Evolutionary conservation across 2,329 filamentous ascomycete species (phyloP).

Genomic region (Atkinsonella texensis): DNA sequence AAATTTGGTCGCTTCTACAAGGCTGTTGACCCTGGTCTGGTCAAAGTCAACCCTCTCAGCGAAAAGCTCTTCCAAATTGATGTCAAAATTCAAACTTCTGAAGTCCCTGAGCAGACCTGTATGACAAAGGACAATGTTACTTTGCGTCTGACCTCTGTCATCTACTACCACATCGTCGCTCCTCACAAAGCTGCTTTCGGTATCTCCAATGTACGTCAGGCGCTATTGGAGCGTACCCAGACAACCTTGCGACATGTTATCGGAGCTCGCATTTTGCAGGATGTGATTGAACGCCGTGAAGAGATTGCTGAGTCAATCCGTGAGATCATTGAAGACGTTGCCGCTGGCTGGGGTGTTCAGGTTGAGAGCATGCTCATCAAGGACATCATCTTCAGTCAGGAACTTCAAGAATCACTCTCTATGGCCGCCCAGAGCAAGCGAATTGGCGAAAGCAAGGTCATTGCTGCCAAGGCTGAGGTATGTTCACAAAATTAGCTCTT

Average conservation of each 20-base stretch:
- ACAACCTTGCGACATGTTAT: conserved; percentile 96
- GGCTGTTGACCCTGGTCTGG: conserved; percentile 89
- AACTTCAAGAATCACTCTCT: conserved; percentile 88
- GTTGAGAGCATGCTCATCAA: conserved; percentile 99
- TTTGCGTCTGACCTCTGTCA: conserved; percentile 84
- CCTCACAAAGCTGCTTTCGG: conserved; percentile 97
- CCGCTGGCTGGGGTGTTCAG: conserved; percentile 83
- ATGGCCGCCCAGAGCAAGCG: conserved; percentile 99
- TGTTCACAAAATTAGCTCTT: not conserved
- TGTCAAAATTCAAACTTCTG: conserved; percentile 97
- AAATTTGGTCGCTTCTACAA: conserved; percentile 93
- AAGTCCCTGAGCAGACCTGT: conserved; percentile 92
- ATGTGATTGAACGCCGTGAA: conserved; percentile 96
- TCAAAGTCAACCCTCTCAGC: conserved; percentile 93
- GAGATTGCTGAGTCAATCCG: conserved; percentile 91
- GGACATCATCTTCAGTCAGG: conserved; percentile 94
- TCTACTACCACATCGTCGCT: conserved; percentile 95
- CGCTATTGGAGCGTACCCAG: conserved; percentile 95
- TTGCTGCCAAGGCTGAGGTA: conserved; percentile 82
- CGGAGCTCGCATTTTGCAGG: conserved; percentile 87
- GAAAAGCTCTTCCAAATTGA: conserved; percentile 86
- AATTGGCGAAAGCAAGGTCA: conserved; percentile 96
- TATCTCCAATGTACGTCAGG: conserved; percentile 86
- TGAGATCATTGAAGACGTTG: conserved; percentile 96
- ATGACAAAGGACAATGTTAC: conserved; percentile 99